These are phyloP conservation scores for Sordariomycetes sp. DNA, from an alignment of 2,329 filamentous ascomycete genomes.

Conservation along the genomic window DNA sequence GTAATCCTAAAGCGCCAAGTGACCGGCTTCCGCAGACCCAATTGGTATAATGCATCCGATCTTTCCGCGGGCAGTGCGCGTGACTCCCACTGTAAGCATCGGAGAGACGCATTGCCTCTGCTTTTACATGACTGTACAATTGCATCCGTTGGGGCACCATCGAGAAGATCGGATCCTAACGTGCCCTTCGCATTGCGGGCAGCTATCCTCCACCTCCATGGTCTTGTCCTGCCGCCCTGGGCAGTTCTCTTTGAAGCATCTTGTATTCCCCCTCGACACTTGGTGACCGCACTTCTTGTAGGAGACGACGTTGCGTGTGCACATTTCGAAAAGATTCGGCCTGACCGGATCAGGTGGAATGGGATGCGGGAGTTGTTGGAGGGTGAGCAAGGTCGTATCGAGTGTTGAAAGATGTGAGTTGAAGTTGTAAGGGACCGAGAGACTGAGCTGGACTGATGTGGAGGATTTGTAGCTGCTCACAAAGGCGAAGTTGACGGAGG, in stretches of 20 bases:
- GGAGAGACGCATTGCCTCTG: not conserved
- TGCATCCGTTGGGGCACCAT: slow-evolving; percentile 27
- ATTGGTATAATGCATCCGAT: too few relatives aligned
- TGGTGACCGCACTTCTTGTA: slow-evolving; percentile 25
- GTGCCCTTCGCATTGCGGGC: slow-evolving; percentile 23
- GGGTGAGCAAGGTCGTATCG: not conserved
- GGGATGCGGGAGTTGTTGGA: not conserved
- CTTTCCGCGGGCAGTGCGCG: too few relatives aligned
- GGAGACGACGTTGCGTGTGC: slow-evolving; percentile 20
- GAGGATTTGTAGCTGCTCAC: too few relatives aligned
- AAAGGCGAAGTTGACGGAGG: too few relatives aligned
- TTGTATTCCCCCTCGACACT: slow-evolving; percentile 22
- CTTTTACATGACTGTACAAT: slow-evolving; percentile 16
- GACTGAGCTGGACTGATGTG: too few relatives aligned
- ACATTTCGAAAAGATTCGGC: too few relatives aligned
- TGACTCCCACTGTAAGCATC: too few relatives aligned
- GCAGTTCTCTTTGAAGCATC: slow-evolving; percentile 22
- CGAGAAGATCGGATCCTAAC: slow-evolving; percentile 19
- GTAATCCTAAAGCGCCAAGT: too few relatives aligned
- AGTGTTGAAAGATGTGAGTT: too few relatives aligned
- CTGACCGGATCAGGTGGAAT: too few relatives aligned
- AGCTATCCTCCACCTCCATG: slow-evolving; percentile 17
- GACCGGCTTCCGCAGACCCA: too few relatives aligned
- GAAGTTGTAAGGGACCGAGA: too few relatives aligned
- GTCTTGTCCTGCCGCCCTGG: slow-evolving; percentile 18